Evolutionary conservation across 2,329 filamentous ascomycete species (phyloP).

Genomic region (Thielaviopsis euricoi): DNA sequence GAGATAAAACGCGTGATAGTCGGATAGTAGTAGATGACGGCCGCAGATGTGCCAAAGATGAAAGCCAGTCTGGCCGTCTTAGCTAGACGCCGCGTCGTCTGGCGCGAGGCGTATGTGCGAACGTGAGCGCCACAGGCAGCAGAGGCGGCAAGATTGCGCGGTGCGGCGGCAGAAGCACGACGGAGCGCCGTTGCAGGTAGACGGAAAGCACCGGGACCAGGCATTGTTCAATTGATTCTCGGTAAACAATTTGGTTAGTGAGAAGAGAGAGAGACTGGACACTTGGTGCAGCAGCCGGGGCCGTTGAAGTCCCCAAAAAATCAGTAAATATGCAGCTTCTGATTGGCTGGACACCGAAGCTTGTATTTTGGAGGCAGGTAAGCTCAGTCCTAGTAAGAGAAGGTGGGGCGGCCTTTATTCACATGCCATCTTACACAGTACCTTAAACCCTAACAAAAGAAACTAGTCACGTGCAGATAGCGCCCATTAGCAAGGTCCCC

Average conservation of each 20-base stretch:
- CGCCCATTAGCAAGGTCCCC: not conserved
- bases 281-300: not conserved
- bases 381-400: not conserved
- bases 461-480: conserved; percentile 7
- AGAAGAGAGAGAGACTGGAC: not conserved
- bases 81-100: conserved; percentile 2
- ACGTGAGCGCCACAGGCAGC: not conserved
- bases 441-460: not conserved
- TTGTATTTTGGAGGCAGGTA: not conserved
- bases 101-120: conserved; percentile 1
- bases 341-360: not conserved
- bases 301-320: not conserved
- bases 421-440: not conserved
- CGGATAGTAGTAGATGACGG: conserved; percentile 12
- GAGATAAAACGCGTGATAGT: conserved; percentile 3
- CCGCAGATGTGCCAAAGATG: conserved; percentile 10
- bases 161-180: not conserved
- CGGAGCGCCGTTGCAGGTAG: conserved; percentile 5
- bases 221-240: conserved; percentile 1
- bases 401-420: not conserved
- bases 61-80: conserved; percentile 3
- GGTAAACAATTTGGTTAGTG: not conserved
- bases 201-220: conserved; percentile 1
- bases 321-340: not conserved
- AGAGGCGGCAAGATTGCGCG: not conserved